Evolutionary conservation across 805 yeast genomes (phyloP).

Genomic region (Naumovozyma castellii): DNA sequence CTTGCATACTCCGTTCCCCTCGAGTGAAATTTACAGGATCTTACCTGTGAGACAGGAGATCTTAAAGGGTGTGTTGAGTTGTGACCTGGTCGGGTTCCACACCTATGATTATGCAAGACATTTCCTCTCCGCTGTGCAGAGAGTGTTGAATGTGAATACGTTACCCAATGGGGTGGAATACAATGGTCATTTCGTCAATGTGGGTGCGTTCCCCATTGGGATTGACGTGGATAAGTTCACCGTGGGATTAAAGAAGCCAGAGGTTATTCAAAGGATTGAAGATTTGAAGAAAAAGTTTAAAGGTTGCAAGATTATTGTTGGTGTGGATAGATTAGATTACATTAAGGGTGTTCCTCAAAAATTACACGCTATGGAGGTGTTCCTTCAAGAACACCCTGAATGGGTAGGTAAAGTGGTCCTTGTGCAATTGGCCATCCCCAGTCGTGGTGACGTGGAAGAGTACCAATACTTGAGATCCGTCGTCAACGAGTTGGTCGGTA

Average conservation of each 20-base stretch:
- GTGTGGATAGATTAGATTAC: conserved; percentile 90
- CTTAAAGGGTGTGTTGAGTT: conserved; percentile 77
- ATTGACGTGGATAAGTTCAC: conserved; percentile 86
- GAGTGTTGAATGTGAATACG: conserved; percentile 70
- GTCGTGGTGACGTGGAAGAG: conserved; percentile 94
- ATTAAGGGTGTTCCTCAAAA: conserved; percentile 97
- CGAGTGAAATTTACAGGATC: conserved; percentile 88
- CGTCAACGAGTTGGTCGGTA: conserved; percentile 89
- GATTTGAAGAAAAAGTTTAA: conserved; percentile 55
- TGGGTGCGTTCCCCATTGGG: conserved; percentile 96
- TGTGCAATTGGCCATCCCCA: conserved; percentile 94
- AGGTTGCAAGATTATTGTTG: conserved; percentile 77
- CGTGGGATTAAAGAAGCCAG: conserved; percentile 55
- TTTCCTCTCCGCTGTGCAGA: conserved; percentile 76
- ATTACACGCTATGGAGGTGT: conserved; percentile 87
- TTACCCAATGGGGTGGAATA: conserved; percentile 82
- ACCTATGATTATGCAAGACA: conserved; percentile 96
- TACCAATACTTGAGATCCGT: conserved; percentile 85
- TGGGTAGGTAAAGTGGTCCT: conserved; percentile 94
- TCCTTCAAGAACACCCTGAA: conserved; percentile 83
- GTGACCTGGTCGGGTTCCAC: conserved; percentile 93
- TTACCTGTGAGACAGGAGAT: conserved; percentile 90
- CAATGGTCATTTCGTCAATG: conserved; percentile 61
- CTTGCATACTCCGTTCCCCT: conserved; percentile 94
- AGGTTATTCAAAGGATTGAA: conserved; percentile 55